Evolutionary conservation across 1,284 basidiomycete species (phyloP), one percentile per base, ranked within the genome.

Genomic region (Caloboletus firmus): DNA sequence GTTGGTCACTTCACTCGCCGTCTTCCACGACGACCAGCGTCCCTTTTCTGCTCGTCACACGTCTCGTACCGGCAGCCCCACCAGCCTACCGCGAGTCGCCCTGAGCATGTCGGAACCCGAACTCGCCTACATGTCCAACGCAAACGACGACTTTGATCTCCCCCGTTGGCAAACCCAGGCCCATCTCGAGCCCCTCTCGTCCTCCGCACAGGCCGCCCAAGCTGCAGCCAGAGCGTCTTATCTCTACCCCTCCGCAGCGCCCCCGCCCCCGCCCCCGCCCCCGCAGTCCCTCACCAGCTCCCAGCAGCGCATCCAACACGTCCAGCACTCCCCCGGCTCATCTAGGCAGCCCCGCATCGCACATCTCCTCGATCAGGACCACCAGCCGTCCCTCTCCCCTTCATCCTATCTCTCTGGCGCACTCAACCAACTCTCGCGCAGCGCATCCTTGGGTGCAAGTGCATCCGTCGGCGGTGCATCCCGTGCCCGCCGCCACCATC

Each of bases 131-230:
- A 79, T 80, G 78, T 70, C 70, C 62, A 74, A 73, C 66, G 66
- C 74, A 59, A 78, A 80, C 76, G 80, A 82, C 71, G 80, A 79
- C 66, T 83, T 81, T 72, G 87, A 89, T 79, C 85, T 91, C 61
- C 88, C 89, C 62, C 87, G 88, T 74, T 90, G 87, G 87, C 82
- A 86, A 68, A 83, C 84, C 17, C 85, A 86, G 64, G 67, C 72
- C 35, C 66, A 72, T 62, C 76, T 82, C 73, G 83, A 87, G 73
- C 74, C 79, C 51, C 77, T 85, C 63, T 79, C 85, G 8, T 83
- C 84, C 39, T 81, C 84, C 36, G 76, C 79, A 5, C 81, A 83
- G 71, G 76, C 82, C 30, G 78, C 81, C 17, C 84, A 86, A 64
- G 67, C 82, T 3, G 76, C 82, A 5, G 80, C 82, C 30, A 65